Evolutionary conservation across 139 green algal genomes (phyloP).

Genomic region (Diplosphaera chodatii): DNA sequence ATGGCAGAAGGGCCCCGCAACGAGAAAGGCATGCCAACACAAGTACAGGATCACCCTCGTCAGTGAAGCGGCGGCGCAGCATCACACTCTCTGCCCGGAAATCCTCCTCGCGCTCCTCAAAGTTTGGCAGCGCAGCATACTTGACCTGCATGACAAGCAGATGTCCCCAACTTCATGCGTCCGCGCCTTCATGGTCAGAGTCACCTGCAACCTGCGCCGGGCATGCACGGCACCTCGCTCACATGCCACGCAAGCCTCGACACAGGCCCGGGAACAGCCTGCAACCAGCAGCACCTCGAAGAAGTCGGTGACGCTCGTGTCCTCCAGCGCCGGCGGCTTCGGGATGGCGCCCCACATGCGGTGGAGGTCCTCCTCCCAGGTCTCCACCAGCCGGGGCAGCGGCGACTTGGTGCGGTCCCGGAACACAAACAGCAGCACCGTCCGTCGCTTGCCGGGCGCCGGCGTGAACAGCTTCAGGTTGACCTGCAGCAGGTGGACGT

Average conservation of each 20-base stretch:
- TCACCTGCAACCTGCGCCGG: too few relatives aligned
- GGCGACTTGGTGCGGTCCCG: constrained; percentile 88
- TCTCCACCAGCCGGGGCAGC: constrained; percentile 53
- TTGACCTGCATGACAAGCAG: constrained; percentile 47
- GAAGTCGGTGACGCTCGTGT: constrained; percentile 69
- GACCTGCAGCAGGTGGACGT: constrained; percentile 77
- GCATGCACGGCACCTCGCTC: too few relatives aligned
- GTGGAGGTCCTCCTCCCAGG: constrained; percentile 55
- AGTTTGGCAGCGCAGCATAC: constrained; percentile 85
- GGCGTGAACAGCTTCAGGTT: constrained; percentile 96
- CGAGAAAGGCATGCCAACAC: too few relatives aligned
- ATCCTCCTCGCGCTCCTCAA: constrained; percentile 86
- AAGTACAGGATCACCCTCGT: constrained; percentile 41
- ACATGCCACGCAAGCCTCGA: too few relatives aligned
- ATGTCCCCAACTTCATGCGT: too few relatives aligned
- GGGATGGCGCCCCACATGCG: constrained; percentile 85
- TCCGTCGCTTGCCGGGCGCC: constrained; percentile 55
- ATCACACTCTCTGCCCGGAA: constrained; percentile 73
- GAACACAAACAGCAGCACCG: constrained; percentile 97
- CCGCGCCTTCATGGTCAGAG: too few relatives aligned
- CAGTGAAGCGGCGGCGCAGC: constrained; percentile 65
- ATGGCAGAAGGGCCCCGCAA: too few relatives aligned
- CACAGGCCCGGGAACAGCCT: too few relatives aligned
- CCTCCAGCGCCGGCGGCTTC: constrained; percentile 77
- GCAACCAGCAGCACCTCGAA: constrained; percentile 94